phyloP scores from a whole-genome alignment of 106 monocot species.

The Acorus gramineus region DNA sequence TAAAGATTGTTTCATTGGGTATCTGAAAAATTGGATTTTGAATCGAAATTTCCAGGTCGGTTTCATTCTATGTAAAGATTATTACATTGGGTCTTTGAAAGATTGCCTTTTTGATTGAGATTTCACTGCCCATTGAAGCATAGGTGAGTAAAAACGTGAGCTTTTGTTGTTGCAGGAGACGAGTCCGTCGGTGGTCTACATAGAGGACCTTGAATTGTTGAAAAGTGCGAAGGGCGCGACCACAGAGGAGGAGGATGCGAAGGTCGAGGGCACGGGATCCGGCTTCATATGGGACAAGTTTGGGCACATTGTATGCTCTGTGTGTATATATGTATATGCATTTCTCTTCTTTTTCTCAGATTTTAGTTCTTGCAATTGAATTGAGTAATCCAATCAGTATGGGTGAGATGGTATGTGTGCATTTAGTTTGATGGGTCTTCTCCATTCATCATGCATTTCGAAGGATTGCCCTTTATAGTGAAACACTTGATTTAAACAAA shows the following conservation, averaged over 20 bases:
- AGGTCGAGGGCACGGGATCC: conserved; percentile 68
- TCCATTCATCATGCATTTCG: too few species aligned
- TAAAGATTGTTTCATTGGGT: conserved; percentile 34
- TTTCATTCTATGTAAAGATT: too few species aligned
- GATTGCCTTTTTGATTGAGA: too few species aligned
- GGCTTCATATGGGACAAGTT: conserved; percentile 82
- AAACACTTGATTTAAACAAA: too few species aligned
- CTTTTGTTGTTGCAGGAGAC: conserved; percentile 24
- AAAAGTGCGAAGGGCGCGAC: not conserved
- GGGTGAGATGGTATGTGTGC: too few species aligned
- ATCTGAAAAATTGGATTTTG: conserved; percentile 22
- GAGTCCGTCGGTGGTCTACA: conserved; percentile 76
- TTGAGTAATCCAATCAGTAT: too few species aligned
- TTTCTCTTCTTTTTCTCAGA: too few species aligned
- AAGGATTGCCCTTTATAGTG: too few species aligned
- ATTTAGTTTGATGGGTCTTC: too few species aligned
- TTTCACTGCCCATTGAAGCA: not conserved
- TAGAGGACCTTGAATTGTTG: conserved; percentile 46
- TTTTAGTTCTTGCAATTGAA: too few species aligned
- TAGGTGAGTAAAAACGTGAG: not conserved
- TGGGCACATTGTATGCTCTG: conserved; percentile 69
- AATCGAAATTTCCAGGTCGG: not conserved
- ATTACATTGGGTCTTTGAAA: not conserved
- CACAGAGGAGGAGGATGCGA: conserved; percentile 25
- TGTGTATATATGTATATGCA: too few species aligned